Percentiles rank a stretch among this genome's conserved stretches.
Evolutionary conservation across 177 flowering plant species (phyloP).

Genomic region (Tripterygium wilfordii): DNA sequence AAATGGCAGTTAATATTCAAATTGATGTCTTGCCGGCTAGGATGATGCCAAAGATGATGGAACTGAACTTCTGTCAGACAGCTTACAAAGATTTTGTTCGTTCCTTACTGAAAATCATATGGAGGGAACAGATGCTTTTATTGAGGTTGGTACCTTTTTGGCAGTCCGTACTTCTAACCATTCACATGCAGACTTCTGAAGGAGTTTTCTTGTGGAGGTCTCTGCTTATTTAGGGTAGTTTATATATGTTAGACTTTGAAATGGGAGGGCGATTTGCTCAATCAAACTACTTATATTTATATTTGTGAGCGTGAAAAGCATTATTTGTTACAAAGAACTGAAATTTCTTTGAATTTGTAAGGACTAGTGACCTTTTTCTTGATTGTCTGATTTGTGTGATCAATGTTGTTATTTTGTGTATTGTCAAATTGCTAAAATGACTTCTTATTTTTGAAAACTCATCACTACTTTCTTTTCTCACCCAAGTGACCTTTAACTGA

Average conservation of each 20-base stretch:
- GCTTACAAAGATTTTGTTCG: not conserved
- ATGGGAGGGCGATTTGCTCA: constrained; percentile 19
- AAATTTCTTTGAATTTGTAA: constrained; percentile 5
- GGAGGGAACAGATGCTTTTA: constrained; percentile 1
- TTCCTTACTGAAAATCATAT: no score
- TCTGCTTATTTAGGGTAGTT: constrained; percentile 6
- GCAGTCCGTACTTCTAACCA: not conserved
- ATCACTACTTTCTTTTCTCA: no score
- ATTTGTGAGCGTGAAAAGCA: constrained; percentile 5
- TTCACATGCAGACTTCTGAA: not conserved
- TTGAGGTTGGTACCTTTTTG: constrained; percentile 16
- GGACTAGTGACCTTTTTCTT: not conserved
- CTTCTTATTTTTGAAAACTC: not conserved
- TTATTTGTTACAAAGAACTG: constrained; percentile 12
- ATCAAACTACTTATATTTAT: constrained; percentile 8
- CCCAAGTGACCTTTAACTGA: no score
- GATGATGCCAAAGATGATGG: not conserved
- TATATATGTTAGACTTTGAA: constrained; percentile 12
- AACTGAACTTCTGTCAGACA: not conserved
- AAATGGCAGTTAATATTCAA: not conserved
- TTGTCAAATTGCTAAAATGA: not conserved
- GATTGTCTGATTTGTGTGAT: not conserved
- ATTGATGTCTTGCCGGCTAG: not conserved
- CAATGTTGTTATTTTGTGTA: no score
- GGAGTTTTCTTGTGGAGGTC: constrained; percentile 7